Evolutionary conservation across 2,329 filamentous ascomycete species (phyloP).

Genomic region (Cladosporium sp.): DNA sequence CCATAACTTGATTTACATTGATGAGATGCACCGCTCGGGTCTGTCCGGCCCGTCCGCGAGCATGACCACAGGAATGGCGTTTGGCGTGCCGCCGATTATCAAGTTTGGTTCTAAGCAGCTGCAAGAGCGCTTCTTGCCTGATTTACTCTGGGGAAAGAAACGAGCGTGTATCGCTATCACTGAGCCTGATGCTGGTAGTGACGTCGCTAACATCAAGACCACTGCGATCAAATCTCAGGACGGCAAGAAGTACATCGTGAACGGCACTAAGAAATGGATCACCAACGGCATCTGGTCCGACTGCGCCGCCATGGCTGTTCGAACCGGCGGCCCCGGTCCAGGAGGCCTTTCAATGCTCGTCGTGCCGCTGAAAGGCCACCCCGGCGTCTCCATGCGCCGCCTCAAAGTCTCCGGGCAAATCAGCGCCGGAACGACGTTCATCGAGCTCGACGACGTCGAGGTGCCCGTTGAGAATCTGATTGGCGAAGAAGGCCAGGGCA

Average conservation of each 20-base stretch:
- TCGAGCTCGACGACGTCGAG: conserved; percentile 72
- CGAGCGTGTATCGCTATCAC: conserved; percentile 76
- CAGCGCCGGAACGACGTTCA: conserved; percentile 70
- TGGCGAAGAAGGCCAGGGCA: conserved; percentile 68
- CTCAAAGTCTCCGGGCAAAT: conserved; percentile 67
- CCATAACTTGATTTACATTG: conserved; percentile 68
- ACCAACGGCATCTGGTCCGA: conserved; percentile 72
- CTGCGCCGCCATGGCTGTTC: conserved; percentile 69
- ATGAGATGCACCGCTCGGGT: conserved; percentile 69
- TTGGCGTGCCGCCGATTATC: conserved; percentile 69
- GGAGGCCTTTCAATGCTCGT: conserved; percentile 66
- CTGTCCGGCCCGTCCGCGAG: conserved; percentile 63
- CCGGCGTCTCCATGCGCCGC: conserved; percentile 67
- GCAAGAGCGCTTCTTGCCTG: conserved; percentile 67
- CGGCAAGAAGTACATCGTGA: conserved; percentile 69
- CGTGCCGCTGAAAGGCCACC: conserved; percentile 67
- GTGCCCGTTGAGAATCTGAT: conserved; percentile 71
- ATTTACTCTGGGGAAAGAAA: conserved; percentile 66
- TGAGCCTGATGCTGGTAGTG: conserved; percentile 71
- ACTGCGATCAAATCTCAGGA: conserved; percentile 63
- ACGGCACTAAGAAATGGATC: conserved; percentile 80
- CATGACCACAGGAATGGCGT: conserved; percentile 71
- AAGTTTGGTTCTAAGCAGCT: conserved; percentile 65
- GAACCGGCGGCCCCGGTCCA: conserved; percentile 66
- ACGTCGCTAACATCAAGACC: conserved; percentile 72